phyloP scores from a whole-genome alignment of 2,329 filamentous ascomycete genomes.

The Microthyrium microscopicum region DNA sequence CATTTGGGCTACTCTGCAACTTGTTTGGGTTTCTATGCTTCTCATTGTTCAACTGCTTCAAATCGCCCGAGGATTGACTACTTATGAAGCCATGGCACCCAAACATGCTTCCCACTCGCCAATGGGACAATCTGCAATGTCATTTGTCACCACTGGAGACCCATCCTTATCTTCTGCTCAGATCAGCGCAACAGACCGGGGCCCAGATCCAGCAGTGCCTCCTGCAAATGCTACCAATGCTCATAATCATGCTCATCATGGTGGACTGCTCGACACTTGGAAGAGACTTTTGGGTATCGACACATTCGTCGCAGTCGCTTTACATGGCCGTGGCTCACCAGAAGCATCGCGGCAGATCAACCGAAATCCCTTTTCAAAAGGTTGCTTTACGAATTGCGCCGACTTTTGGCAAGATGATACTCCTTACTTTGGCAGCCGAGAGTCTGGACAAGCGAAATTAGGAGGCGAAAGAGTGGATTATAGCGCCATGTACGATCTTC shows the following conservation, averaged over 20 bases:
- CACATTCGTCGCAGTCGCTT: conserved; percentile 80
- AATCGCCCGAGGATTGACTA: conserved; percentile 82
- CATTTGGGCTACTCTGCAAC: conserved; percentile 66
- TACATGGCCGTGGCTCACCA: conserved; percentile 48
- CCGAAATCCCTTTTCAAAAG: conserved; percentile 68
- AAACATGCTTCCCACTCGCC: conserved; percentile 37
- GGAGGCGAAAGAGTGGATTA: conserved; percentile 74
- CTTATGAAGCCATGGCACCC: conserved; percentile 90
- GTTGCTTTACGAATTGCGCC: conserved; percentile 73
- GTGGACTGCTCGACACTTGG: conserved; percentile 63
- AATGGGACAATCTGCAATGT: conserved; percentile 41
- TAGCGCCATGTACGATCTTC: conserved; percentile 74
- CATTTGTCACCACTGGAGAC: conserved; percentile 58
- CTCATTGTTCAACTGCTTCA: conserved; percentile 87
- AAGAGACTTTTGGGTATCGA: conserved; percentile 76
- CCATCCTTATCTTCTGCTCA: conserved; percentile 51
- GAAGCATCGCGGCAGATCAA: conserved; percentile 25
- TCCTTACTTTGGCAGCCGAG: conserved; percentile 58
- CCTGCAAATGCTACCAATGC: conserved; percentile 11
- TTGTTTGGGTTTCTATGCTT: conserved; percentile 96
- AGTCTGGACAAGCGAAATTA: conserved; percentile 58
- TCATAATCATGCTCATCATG: conserved; percentile 24
- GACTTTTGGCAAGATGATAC: conserved; percentile 94
- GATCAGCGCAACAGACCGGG: conserved; percentile 48
- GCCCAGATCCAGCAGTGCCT: conserved; percentile 37